A percentile compares a stretch with the other conserved stretches of the same genome.
Evolutionary conservation across 78 protist species (phyloP).

Genomic region (Blattamonas nauphoetae): DNA sequence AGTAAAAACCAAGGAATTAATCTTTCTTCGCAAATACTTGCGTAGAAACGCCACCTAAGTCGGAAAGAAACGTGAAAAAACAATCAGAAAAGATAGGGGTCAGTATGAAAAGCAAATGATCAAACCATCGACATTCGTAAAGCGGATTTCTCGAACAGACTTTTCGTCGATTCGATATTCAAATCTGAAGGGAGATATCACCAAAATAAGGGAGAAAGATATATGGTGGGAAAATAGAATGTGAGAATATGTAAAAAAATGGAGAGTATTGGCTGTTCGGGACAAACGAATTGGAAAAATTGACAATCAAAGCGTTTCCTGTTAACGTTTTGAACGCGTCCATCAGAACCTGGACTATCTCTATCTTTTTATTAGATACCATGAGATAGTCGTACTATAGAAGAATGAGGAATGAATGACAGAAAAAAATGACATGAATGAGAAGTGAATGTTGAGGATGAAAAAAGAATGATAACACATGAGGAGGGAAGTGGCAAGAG

Average conservation of each 20-base stretch:
- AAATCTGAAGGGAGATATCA: neutral
- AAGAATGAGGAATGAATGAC: neutral
- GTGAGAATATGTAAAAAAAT: neutral
- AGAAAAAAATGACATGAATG: neutral
- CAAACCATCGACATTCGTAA: neutral
- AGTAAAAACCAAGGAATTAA: too few species aligned
- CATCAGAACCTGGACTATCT: neutral
- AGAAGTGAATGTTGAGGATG: neutral
- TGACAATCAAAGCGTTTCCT: neutral
- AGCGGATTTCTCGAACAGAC: neutral
- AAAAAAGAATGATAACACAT: neutral
- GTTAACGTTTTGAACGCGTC: neutral
- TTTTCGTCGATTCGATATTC: constrained; percentile 2
- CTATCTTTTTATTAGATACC: neutral
- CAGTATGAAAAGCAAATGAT: neutral
- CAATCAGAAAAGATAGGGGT: too few species aligned
- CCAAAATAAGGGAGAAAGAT: neutral
- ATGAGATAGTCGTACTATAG: neutral
- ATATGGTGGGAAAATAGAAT: neutral
- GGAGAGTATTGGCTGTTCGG: neutral
- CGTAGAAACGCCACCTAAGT: too few species aligned
- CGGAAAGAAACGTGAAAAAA: too few species aligned
- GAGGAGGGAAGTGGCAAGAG: too few species aligned
- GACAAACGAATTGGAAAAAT: neutral
- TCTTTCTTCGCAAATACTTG: too few species aligned